Evolutionary conservation across 306 rosid genomes (phyloP).

Genomic region (Cucumis cinereus): DNA sequence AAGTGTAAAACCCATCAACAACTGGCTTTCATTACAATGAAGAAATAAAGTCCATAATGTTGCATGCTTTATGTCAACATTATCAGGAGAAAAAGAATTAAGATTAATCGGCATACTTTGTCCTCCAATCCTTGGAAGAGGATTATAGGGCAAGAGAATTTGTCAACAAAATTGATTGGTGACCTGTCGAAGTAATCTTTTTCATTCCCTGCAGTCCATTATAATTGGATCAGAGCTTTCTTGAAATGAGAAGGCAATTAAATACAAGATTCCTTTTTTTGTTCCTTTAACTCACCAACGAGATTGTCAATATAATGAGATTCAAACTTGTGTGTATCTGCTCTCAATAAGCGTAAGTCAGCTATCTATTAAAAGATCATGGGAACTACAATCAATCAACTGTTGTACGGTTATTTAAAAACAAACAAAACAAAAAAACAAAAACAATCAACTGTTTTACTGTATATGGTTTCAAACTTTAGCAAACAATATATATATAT

Average conservation of each 20-base stretch:
- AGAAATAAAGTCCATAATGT: background rate
- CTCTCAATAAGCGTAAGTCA: slow-evolving; percentile 59
- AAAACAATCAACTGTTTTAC: background rate
- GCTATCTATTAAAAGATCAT: slow-evolving; percentile 45
- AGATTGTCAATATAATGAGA: slow-evolving; percentile 62
- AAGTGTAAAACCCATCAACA: background rate
- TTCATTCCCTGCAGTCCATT: slow-evolving; percentile 48
- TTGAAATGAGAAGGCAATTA: background rate
- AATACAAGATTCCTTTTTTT: background rate
- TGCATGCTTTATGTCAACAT: background rate
- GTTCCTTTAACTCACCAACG: slow-evolving; percentile 42
- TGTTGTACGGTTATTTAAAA: background rate
- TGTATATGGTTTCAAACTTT: background rate
- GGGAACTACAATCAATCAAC: background rate
- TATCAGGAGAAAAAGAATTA: background rate
- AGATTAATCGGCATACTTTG: slow-evolving; percentile 32
- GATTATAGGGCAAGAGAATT: slow-evolving; percentile 81
- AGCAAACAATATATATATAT: background rate
- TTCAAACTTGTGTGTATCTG: slow-evolving; percentile 84
- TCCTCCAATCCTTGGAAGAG: slow-evolving; percentile 92
- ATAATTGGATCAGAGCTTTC: slow-evolving; percentile 1
- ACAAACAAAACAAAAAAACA: too few relatives aligned
- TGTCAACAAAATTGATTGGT: slow-evolving; percentile 64
- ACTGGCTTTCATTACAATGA: background rate
- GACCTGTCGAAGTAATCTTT: slow-evolving; percentile 53